Base-by-base conservation (phyloP, 2,329 filamentous ascomycete species). In the Calonectria henricotiae region DNA sequence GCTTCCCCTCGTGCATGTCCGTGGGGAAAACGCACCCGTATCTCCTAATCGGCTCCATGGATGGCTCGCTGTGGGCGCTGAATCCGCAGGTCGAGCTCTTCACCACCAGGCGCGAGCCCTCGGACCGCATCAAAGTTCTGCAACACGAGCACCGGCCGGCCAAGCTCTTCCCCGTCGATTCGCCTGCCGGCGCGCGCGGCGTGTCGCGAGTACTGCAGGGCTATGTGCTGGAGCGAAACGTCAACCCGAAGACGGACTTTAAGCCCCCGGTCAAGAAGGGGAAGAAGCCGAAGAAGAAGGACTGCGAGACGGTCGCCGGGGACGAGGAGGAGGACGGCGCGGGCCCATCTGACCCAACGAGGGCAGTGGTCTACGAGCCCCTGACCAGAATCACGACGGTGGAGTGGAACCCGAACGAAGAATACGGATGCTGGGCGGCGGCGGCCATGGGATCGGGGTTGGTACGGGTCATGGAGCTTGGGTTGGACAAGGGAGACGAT, bases 371-470 rank as follows among this genome's bases (percentile, higher is more conserved):
- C 12, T 88, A 91, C 75, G 91, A 93, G 67, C 88, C 91, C 58
- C 83, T 87, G 71, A 91, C 89, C 11, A 87, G 91, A 55, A 83
- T 93, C 72, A 90, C 90, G 5, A 84, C 86, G 1, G 82, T 92
- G 27, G 86, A 87, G 46, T 94, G 92, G 92, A 93, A 93, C 76
- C 90, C 91, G 1, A 93, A 93, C 75, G 79, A 85, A 41, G 83
- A 85, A n/a, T 91, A 86, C 75, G 90, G 90, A 13, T 91, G 87
- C 74, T 93, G 92, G 91, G 90, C 89, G 3, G 90, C 90, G 11
- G 88, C 88, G 4, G 90, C 89, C 0, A 87, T 92, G 86, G 92
- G 87, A 0, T 93, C 90, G 32, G 92, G 92, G 0, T 79, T 94
- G 69, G 84, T 94, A 49, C 87, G 89, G 71, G 84, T 94, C 23